Evolutionary conservation across 208 protist species (phyloP).

Genomic region (Naegleria fowleri): DNA sequence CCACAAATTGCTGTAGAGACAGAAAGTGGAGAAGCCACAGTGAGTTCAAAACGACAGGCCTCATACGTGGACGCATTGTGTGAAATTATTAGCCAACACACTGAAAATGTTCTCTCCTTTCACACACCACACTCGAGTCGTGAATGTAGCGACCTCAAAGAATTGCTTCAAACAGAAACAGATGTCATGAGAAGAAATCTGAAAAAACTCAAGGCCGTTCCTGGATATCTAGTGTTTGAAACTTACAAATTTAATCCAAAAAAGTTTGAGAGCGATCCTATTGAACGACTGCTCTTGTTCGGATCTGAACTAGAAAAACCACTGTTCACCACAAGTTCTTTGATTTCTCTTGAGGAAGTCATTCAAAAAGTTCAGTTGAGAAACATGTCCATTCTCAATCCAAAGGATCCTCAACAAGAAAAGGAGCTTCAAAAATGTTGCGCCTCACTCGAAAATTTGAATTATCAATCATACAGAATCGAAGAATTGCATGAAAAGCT

Average conservation of each 20-base stretch:
- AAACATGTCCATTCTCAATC: not conserved
- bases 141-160: not conserved
- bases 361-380: not conserved
- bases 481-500: not conserved
- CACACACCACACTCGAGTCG: not conserved
- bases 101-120: not conserved
- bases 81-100: not conserved
- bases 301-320: not conserved
- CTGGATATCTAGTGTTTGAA: conserved; percentile 3
- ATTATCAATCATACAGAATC: not conserved
- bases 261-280: not conserved
- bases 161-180: not conserved
- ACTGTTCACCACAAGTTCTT: not conserved
- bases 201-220: not conserved
- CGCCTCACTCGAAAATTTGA: not conserved
- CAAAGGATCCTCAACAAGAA: not conserved
- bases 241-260: not conserved
- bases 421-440: not conserved
- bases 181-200: not conserved
- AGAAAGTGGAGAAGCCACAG: not conserved
- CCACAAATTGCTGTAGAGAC: not conserved
- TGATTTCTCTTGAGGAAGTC: not conserved
- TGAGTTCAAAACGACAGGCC: not conserved
- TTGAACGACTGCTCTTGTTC: not conserved
- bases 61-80: not conserved